Evolutionary conservation across 1,284 basidiomycete species (phyloP).

Genomic region (Stygiomarasmius scandens): DNA sequence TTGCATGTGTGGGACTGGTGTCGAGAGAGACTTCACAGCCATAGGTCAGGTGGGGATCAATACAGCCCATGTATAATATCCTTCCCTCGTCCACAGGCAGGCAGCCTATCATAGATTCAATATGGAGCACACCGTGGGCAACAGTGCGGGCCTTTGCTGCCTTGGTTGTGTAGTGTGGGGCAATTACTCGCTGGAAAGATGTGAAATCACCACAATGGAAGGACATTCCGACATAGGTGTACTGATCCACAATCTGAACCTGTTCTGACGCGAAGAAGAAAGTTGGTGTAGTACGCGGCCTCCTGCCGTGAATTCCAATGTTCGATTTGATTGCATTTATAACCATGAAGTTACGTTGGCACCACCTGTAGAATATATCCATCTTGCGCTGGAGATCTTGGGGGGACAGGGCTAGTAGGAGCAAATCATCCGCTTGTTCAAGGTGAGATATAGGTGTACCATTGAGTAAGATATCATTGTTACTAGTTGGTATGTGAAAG

Average conservation of each 20-base stretch:
- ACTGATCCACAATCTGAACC: background rate
- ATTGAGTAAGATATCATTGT: slow-evolving; percentile 1
- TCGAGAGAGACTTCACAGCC: slow-evolving; percentile 1
- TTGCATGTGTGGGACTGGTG: background rate
- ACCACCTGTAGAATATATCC: slow-evolving; percentile 6
- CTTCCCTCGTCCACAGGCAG: background rate
- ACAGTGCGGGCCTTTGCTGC: background rate
- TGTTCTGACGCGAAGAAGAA: background rate
- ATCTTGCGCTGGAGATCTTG: slow-evolving; percentile 8
- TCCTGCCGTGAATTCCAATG: background rate
- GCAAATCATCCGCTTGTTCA: slow-evolving; percentile 6
- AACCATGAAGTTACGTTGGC: background rate
- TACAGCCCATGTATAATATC: background rate
- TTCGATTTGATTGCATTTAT: slow-evolving; percentile 7
- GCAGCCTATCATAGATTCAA: slow-evolving; percentile 7
- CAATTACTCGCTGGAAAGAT: background rate
- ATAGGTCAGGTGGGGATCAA: slow-evolving; percentile 2
- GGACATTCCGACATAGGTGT: slow-evolving; percentile 4
- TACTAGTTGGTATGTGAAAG: background rate
- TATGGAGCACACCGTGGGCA: slow-evolving; percentile 5
- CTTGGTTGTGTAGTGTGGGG: background rate
- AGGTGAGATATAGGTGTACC: slow-evolving; percentile 2
- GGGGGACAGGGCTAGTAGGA: slow-evolving; percentile 4
- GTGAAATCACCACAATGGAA: no score
- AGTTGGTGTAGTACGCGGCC: background rate